Percentiles rank a stretch among this genome's conserved stretches.
phyloP scores from a whole-genome alignment of 306 rosid genomes.

The Potentilla sterilis region DNA sequence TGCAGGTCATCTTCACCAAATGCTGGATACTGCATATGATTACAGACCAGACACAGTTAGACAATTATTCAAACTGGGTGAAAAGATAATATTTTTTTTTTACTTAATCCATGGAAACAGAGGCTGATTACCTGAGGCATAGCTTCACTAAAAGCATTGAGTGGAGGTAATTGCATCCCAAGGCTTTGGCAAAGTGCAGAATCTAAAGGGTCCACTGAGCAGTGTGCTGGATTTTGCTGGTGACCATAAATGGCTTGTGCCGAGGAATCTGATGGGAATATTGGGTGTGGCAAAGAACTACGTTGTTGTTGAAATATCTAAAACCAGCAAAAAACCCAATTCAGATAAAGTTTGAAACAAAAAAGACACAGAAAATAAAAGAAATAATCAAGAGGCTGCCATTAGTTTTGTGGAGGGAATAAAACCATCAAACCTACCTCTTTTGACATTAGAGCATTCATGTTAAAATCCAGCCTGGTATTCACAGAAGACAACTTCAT shows the following conservation, averaged over 20 bases:
- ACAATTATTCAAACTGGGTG: neutral
- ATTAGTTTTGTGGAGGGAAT: conserved; percentile 22
- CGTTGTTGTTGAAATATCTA: conserved; percentile 75
- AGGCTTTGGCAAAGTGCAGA: conserved; percentile 54
- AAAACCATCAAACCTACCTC: conserved; percentile 52
- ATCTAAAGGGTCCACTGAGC: conserved; percentile 65
- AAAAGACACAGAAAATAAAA: conserved; percentile 10
- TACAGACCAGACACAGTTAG: neutral
- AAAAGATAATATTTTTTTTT: neutral
- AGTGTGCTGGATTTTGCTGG: conserved; percentile 53
- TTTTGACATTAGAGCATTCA: conserved; percentile 66
- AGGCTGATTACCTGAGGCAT: conserved; percentile 56
- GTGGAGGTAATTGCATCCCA: conserved; percentile 55
- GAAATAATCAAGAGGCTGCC: neutral
- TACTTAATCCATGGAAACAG: neutral
- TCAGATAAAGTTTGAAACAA: conserved; percentile 24
- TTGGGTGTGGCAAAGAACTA: conserved; percentile 52
- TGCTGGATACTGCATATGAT: conserved; percentile 52
- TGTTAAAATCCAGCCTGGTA: conserved; percentile 70
- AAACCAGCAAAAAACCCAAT: conserved; percentile 23
- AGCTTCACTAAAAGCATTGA: conserved; percentile 38
- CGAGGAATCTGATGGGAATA: conserved; percentile 72
- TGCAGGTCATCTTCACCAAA: conserved; percentile 82
- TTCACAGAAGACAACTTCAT: conserved; percentile 93
- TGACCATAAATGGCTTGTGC: conserved; percentile 62